Evolutionary conservation across 805 yeast genomes (phyloP).

Genomic region (Starmera pachycereana): DNA sequence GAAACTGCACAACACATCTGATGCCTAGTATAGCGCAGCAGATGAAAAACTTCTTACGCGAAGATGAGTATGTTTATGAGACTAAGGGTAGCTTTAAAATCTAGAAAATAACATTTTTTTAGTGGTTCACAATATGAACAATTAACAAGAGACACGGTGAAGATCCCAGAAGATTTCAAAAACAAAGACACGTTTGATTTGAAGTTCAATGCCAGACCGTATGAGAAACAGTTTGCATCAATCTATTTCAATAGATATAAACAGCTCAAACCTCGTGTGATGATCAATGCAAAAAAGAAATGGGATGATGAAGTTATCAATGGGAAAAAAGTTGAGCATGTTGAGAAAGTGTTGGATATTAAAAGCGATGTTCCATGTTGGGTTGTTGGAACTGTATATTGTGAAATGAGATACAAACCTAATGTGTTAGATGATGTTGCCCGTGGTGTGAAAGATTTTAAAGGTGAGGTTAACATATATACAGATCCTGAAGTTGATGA

Average conservation of each 20-base stretch:
- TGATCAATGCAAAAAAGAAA: slow-evolving; percentile 33
- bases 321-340: slow-evolving; percentile 26
- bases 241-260: slow-evolving; percentile 45
- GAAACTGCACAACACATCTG: neutral
- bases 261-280: slow-evolving; percentile 35
- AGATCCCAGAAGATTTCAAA: slow-evolving; percentile 8
- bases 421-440: slow-evolving; percentile 77
- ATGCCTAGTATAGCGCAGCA: slow-evolving; percentile 3
- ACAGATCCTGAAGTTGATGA: slow-evolving; percentile 47
- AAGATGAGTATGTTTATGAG: slow-evolving; percentile 4
- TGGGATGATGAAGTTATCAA: slow-evolving; percentile 46
- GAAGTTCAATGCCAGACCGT: slow-evolving; percentile 28
- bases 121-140: slow-evolving; percentile 4
- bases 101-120: neutral
- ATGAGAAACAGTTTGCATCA: slow-evolving; percentile 46
- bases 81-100: no score
- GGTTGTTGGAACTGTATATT: slow-evolving; percentile 80
- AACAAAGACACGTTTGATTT: slow-evolving; percentile 8
- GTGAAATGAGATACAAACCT: slow-evolving; percentile 79
- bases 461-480: slow-evolving; percentile 31
- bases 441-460: slow-evolving; percentile 33
- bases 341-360: slow-evolving; percentile 52
- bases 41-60: slow-evolving; percentile 4
- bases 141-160: slow-evolving; percentile 2
- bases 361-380: slow-evolving; percentile 54